Evolutionary conservation across 805 yeast genomes (phyloP).

Genomic region (Candida silvatica): DNA sequence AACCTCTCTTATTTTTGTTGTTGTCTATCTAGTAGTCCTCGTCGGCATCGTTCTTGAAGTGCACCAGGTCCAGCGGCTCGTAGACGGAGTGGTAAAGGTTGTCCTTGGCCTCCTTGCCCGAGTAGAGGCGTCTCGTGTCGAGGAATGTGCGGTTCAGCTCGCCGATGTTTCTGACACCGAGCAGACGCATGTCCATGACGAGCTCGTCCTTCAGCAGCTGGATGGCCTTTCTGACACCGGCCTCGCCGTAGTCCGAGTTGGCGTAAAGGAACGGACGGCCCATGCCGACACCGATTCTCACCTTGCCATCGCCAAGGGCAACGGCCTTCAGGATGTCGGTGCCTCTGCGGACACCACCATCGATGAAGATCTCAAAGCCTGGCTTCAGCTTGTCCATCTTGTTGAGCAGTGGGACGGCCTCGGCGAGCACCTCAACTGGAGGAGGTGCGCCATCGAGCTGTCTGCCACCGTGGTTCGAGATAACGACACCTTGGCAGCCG

Average conservation of each 20-base stretch:
- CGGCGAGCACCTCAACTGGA: conserved; percentile 67
- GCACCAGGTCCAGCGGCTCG: conserved; percentile 21
- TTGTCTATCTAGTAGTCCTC: too few relatives aligned
- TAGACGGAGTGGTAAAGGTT: conserved; percentile 21
- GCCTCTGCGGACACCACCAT: conserved; percentile 66
- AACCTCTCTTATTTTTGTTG: too few relatives aligned
- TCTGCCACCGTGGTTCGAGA: conserved; percentile 88
- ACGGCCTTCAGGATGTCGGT: conserved; percentile 59
- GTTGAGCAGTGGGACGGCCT: conserved; percentile 45
- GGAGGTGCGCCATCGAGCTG: conserved; percentile 81
- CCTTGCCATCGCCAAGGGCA: conserved; percentile 64
- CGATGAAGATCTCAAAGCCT: conserved; percentile 50
- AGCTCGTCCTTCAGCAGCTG: conserved; percentile 62
- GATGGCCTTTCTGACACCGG: conserved; percentile 52
- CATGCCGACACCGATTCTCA: conserved; percentile 62
- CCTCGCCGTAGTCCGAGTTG: conserved; percentile 53
- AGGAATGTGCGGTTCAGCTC: conserved; percentile 54
- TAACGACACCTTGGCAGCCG: conserved; percentile 71
- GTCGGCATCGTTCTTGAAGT: conserved; percentile 13
- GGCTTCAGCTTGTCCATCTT: conserved; percentile 37
- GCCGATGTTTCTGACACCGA: conserved; percentile 58
- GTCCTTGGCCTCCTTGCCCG: conserved; percentile 25
- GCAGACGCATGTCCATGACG: conserved; percentile 67
- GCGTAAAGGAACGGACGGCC: conserved; percentile 65
- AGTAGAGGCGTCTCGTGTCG: conserved; percentile 35